These are phyloP conservation scores for Rhynchosporium agropyri DNA, from an alignment of 2,329 filamentous ascomycete species.

Conservation along the genomic window DNA sequence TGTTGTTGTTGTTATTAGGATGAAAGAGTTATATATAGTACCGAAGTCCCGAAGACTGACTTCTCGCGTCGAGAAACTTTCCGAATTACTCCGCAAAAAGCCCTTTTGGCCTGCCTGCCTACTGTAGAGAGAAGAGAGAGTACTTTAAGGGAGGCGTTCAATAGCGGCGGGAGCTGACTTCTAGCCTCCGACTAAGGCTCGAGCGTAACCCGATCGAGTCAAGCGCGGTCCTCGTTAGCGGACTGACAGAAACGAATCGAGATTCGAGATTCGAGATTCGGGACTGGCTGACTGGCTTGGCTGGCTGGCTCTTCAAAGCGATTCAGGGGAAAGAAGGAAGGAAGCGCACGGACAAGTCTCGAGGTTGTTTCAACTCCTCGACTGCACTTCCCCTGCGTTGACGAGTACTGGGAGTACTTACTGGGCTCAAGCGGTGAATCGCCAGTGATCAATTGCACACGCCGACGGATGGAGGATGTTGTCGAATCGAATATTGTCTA, in stretches of 20 bases:
- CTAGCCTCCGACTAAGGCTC: background rate
- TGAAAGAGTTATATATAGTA: background rate
- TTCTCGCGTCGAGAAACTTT: background rate
- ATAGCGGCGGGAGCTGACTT: background rate
- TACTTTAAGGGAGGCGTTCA: slow-evolving; percentile 5
- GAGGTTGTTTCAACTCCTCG: slow-evolving; percentile 17
- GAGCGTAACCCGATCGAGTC: background rate
- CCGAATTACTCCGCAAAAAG: no score
- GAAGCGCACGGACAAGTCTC: slow-evolving; percentile 6
- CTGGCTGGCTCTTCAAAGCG: background rate
- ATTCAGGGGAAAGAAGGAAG: background rate
- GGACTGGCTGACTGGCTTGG: background rate
- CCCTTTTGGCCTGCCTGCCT: no score
- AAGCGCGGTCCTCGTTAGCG: no score
- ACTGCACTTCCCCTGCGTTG: background rate
- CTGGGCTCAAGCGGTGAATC: background rate
- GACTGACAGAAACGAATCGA: no score
- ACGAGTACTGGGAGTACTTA: background rate
- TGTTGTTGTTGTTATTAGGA: background rate
- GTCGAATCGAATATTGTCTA: slow-evolving; percentile 3
- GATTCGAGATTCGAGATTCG: no score
- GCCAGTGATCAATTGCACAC: background rate
- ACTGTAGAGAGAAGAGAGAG: no score
- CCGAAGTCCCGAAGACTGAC: background rate
- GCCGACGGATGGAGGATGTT: background rate